Base-by-base conservation (phyloP, 2,329 filamentous ascomycete genomes). In the Ophiostoma piceae region DNA sequence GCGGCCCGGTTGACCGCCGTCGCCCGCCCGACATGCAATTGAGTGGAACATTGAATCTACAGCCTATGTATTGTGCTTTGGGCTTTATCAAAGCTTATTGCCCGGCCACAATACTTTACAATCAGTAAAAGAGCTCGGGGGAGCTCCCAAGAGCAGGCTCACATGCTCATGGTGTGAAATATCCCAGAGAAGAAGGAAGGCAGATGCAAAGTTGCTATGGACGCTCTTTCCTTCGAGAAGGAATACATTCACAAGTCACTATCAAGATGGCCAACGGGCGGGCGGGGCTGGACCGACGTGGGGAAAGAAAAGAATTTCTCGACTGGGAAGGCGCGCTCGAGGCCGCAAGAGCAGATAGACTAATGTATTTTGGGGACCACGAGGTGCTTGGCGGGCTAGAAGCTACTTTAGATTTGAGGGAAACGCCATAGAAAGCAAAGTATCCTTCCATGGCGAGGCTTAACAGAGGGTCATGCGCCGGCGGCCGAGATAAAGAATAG, bases 401-500 rank as follows among this genome's bases (percentile, higher is more conserved):
- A 5, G 57, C 26, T 29, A 62, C 57, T 62, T 62, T 32, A 11
- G 4, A 0, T 62, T 26, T 32, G 26, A 26, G 22, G 22, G 57
- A 14, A 26, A 4, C 12, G 54, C 32, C 47, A 51, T 65, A 37
- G 39, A 47, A 47, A 26, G 62, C 62, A 47, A 70, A 39, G 57
- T 57, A 39, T 19, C 26, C 22, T 19, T 69, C 19, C 62, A 62
- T 64, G 54, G 22, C 54, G 43, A 67, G 51, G 69, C 65, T 67
- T 65, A 65, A 64, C 62, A 67, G n/a, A 51, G 57, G 69, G 69
- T 65, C 69, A 67, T 70, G 69, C 69, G 68, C 66, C 68, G 57
- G 43, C 29, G 51, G 19, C 65, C 66, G 43, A 67, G 69, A 70
- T 67, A 70, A 70, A 67, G 47, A 35, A 5, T 29, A 35, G 35